Conservation (phyloP, 2,329 filamentous ascomycete species). For the Colletotrichum sp. region DNA sequence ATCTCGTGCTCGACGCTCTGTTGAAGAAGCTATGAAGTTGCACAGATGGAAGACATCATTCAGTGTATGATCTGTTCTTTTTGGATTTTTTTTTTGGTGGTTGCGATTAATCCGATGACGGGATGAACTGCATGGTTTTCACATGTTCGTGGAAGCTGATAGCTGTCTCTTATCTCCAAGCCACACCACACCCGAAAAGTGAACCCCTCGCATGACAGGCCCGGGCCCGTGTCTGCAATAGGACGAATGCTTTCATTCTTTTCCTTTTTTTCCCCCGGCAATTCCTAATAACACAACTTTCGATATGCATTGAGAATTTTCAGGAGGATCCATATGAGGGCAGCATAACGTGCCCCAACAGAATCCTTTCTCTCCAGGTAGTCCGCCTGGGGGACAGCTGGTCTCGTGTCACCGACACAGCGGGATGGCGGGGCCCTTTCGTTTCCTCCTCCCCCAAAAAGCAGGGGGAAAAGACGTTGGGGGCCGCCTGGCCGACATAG, state of each 20-base stretch:
- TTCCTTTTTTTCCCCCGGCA: too few relatives aligned
- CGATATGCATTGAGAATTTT: neutral
- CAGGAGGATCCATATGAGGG: neutral
- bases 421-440: neutral
- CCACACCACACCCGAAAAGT: neutral
- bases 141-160: neutral
- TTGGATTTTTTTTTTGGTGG: neutral
- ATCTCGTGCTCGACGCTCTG: neutral
- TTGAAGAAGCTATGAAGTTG: neutral
- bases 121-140: constrained; percentile 2
- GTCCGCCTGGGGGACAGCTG: neutral
- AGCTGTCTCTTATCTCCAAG: neutral
- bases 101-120: neutral
- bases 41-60: neutral
- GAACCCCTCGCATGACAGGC: neutral
- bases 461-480: neutral
- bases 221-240: neutral
- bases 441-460: neutral
- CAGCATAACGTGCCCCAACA: neutral
- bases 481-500: neutral
- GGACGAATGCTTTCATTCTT: neutral
- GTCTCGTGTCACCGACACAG: neutral
- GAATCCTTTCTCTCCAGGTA: neutral
- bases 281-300: neutral
- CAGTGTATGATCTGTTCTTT: neutral